Evolutionary conservation across 2,329 filamentous ascomycete species (phyloP), one percentile per base, ranked within the genome.

Genomic region (Lachnellula arida): DNA sequence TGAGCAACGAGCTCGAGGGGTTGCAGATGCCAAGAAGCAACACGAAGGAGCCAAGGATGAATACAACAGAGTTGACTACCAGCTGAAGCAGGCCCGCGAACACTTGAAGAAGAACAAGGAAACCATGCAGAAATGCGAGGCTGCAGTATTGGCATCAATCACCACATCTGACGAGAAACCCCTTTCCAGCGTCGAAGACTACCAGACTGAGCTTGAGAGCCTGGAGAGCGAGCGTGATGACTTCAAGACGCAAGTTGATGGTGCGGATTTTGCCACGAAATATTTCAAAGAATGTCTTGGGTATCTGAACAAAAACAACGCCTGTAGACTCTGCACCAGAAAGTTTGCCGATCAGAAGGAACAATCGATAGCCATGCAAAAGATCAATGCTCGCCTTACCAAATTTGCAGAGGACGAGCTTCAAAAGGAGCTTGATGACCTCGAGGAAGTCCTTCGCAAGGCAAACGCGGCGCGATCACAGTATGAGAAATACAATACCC

Each of bases 311-410:
- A 77, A 83, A 35, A 81, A 88, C 53, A 88, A 90, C 63, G 81
- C 81, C 46, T 97, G 93, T 70, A 80, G 84, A 35, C 82, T 94
- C 22, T 97, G 93, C 68, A 79, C 82, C 44, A 82, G 91, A 52
- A 72, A 78, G 4, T 91, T 96, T 69, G 75, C 76, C 71, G 82
- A 78, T 67, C 75, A 76, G 63, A 79, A 73, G 34, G 82, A 81
- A 65, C 85, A 81, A 60, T 84, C 79, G n/a, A 81, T 76, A 51
- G 78, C 96, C 58, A 74, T 85, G 49, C 78, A 81, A 42, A 87
- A 85, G 65, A 79, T 97, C 35, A 79, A 87, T 56, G 79, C 82
- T 53, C 78, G 81, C 47, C 77, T 85, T 22, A 78, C 82, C 44
- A 84, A 84, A 35, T 80, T 84, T 54, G 79, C 83, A 43, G 81